Evolutionary conservation across 371 early-diverging fungal species (phyloP).

Genomic region (Mortierella sp.): DNA sequence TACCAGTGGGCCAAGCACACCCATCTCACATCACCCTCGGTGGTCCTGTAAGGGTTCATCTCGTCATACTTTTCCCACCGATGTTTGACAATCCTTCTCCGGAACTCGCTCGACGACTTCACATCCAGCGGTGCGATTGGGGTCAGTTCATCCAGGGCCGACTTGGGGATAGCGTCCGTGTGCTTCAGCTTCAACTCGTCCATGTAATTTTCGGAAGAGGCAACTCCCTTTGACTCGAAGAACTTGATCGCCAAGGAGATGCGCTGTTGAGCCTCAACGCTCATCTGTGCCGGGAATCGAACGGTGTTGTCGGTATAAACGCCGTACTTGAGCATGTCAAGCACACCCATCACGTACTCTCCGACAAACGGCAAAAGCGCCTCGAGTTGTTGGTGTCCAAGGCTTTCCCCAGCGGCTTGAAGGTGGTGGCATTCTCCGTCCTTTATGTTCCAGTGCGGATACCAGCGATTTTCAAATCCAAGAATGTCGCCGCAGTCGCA

Average conservation of each 20-base stretch:
- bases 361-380: constrained; percentile 17
- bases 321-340: constrained; percentile 41
- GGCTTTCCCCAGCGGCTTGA: background rate
- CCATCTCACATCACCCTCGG: constrained; percentile 28
- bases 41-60: constrained; percentile 18
- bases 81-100: background rate
- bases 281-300: constrained; percentile 9
- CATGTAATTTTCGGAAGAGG: background rate
- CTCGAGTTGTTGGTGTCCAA: constrained; percentile 8
- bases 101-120: background rate
- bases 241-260: background rate
- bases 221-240: background rate
- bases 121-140: constrained; percentile 9
- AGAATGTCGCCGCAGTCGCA: constrained; percentile 43
- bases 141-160: background rate
- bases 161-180: background rate
- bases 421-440: background rate
- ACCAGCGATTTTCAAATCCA: constrained; percentile 7
- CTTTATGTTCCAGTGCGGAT: constrained; percentile 25
- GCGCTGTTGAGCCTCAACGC: constrained; percentile 15
- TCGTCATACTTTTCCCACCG: constrained; percentile 2
- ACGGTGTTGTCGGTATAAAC: background rate
- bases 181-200: background rate
- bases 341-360: constrained; percentile 30
- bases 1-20: constrained; percentile 30